phyloP scores from a whole-genome alignment of 2,329 filamentous ascomycete genomes.

The Neurospora crassa region DNA sequence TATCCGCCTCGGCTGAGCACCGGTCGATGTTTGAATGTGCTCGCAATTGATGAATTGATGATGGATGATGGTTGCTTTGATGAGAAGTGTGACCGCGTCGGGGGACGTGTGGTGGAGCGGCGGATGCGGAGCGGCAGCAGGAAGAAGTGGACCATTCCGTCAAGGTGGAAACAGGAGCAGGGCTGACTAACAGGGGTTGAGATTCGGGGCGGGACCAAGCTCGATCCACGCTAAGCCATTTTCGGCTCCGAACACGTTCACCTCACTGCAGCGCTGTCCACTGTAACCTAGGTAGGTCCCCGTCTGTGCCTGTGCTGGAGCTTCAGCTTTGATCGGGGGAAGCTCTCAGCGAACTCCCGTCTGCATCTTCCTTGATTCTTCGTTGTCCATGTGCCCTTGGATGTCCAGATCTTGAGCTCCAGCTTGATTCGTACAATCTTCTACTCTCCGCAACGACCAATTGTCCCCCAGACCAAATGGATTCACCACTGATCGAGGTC shows the following conservation, averaged over 20 bases:
- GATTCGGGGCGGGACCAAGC: neutral
- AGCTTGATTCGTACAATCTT: neutral
- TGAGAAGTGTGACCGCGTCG: neutral
- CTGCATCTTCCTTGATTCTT: neutral
- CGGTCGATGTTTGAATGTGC: neutral
- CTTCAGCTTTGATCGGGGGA: neutral
- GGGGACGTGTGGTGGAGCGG: neutral
- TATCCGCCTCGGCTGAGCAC: neutral
- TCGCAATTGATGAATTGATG: neutral
- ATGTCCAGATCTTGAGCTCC: neutral
- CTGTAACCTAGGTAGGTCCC: neutral
- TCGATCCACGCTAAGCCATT: slow-evolving; percentile 7
- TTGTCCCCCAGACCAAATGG: slow-evolving; percentile 41
- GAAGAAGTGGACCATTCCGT: neutral
- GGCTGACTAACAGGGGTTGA: neutral
- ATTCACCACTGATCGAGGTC: slow-evolving; percentile 75
- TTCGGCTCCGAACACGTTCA: slow-evolving; percentile 15
- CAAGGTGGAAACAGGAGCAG: slow-evolving; percentile 3
- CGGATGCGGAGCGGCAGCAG: neutral
- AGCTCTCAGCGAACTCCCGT: neutral
- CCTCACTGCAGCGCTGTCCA: neutral
- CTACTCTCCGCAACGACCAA: neutral
- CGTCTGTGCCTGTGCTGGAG: neutral
- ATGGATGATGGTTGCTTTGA: neutral
- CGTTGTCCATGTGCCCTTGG: neutral